A percentile compares a stretch with the other conserved stretches of the same genome.
These are phyloP conservation scores for Schwanniomyces polymorphus DNA, from an alignment of 805 yeast species.

Conservation along the genomic window DNA sequence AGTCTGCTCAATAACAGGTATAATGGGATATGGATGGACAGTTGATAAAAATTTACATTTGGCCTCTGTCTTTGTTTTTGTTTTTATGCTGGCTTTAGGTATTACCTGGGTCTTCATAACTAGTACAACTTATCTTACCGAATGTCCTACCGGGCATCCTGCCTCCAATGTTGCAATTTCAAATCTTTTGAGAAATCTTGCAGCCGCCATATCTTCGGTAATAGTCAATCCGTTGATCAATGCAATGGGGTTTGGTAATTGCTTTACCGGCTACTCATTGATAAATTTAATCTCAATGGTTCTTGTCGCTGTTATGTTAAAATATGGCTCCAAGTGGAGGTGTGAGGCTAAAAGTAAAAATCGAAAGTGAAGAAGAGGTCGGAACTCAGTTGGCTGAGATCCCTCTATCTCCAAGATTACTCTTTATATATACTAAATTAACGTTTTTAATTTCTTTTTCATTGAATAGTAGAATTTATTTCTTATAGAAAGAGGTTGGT, in stretches of 20 bases:
- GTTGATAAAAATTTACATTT: conserved; percentile 38
- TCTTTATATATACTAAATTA: too few relatives aligned
- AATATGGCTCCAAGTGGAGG: conserved; percentile 26
- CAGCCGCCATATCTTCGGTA: conserved; percentile 55
- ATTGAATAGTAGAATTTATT: too few relatives aligned
- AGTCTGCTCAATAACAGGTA: conserved; percentile 40
- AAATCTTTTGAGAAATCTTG: conserved; percentile 51
- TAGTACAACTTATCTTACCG: conserved; percentile 54
- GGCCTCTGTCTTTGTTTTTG: conserved; percentile 40
- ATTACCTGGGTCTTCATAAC: conserved; percentile 57
- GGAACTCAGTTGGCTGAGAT: too few relatives aligned
- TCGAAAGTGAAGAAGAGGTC: not conserved
- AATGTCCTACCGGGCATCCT: conserved; percentile 48
- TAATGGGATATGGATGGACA: conserved; percentile 56
- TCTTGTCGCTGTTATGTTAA: conserved; percentile 15
- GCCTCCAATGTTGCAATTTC: conserved; percentile 56
- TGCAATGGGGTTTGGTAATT: conserved; percentile 53
- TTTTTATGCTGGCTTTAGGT: conserved; percentile 51
- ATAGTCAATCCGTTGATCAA: conserved; percentile 34
- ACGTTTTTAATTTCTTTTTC: too few relatives aligned
- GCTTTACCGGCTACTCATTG: conserved; percentile 52
- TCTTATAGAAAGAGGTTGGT: too few relatives aligned
- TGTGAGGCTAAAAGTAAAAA: conserved; percentile 4
- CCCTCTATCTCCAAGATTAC: too few relatives aligned
- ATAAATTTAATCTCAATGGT: conserved; percentile 17